Evolutionary conservation across 495 filamentous ascomycete genomes (phyloP).

Genomic region (Achaetomiella virescens): DNA sequence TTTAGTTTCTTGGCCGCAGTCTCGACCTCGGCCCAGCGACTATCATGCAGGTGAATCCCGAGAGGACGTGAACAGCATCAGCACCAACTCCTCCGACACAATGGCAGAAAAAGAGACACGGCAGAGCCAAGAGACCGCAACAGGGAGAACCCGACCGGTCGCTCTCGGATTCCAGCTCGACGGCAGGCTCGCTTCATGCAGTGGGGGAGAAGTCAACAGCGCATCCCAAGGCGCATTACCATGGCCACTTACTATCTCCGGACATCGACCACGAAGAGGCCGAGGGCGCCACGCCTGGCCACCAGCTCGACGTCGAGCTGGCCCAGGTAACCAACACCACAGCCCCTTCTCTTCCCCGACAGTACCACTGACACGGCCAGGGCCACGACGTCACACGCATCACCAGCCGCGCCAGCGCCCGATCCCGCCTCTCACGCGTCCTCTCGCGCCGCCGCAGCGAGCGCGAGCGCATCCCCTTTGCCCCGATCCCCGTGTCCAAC

Average conservation of each 20-base stretch:
- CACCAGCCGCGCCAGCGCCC: constrained; percentile 16
- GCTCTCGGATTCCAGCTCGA: background rate
- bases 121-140: background rate
- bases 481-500: constrained; percentile 37
- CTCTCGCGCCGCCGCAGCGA: constrained; percentile 15
- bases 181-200: background rate
- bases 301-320: constrained; percentile 23
- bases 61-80: background rate
- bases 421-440: constrained; percentile 20
- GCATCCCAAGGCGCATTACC: background rate
- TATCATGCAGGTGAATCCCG: background rate
- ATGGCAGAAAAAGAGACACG: background rate
- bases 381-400: constrained; percentile 8
- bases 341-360: background rate
- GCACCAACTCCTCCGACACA: background rate
- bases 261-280: constrained; percentile 19
- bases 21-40: background rate
- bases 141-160: background rate
- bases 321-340: constrained; percentile 9
- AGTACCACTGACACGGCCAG: background rate
- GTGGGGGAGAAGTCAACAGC: background rate
- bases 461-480: constrained; percentile 20
- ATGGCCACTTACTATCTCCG: background rate
- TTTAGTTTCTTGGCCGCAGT: background rate
- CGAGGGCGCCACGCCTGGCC: constrained; percentile 15